Conservation (phyloP, 2,329 filamentous ascomycete species). For the Sclerotinia borealis region DNA sequence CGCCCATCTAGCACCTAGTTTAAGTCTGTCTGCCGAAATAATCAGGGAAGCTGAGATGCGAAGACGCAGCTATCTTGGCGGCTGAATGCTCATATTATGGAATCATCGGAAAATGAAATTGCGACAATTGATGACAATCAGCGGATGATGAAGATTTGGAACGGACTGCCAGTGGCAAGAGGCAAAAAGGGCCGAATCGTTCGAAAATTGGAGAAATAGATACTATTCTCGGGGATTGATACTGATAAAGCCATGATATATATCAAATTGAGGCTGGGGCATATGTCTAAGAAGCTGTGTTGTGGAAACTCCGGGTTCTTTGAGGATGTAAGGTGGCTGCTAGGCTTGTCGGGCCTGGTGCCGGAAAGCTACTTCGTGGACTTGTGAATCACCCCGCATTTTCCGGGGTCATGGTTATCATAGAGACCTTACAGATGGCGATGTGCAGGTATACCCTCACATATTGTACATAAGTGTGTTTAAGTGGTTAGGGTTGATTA, state of each 20-base stretch:
- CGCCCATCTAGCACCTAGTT: constrained; percentile 67
- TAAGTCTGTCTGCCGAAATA: constrained; percentile 71
- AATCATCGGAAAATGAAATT: not conserved
- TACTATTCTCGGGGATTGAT: not conserved
- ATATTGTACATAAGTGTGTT: not conserved
- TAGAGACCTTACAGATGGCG: not conserved
- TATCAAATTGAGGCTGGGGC: not conserved
- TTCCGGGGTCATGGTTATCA: not conserved
- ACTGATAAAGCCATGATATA: not conserved
- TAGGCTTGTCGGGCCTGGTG: constrained; percentile 2
- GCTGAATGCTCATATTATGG: constrained; percentile 7
- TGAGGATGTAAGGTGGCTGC: not conserved
- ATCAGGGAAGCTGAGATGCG: constrained; percentile 72
- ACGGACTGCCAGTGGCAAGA: not conserved
- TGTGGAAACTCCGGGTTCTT: not conserved
- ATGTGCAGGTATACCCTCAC: not conserved
- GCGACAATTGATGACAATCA: not conserved
- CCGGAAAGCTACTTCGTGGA: not conserved
- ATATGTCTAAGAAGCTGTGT: not conserved
- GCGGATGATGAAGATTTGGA: not conserved
- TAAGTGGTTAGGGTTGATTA: not conserved
- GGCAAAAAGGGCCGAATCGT: not conserved
- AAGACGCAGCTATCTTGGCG: constrained; percentile 53
- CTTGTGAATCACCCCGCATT: not conserved
- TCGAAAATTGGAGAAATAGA: not conserved